Conservation (phyloP, 176 grass and related monocot genomes). For the Hyparrhenia diplandra region DNA sequence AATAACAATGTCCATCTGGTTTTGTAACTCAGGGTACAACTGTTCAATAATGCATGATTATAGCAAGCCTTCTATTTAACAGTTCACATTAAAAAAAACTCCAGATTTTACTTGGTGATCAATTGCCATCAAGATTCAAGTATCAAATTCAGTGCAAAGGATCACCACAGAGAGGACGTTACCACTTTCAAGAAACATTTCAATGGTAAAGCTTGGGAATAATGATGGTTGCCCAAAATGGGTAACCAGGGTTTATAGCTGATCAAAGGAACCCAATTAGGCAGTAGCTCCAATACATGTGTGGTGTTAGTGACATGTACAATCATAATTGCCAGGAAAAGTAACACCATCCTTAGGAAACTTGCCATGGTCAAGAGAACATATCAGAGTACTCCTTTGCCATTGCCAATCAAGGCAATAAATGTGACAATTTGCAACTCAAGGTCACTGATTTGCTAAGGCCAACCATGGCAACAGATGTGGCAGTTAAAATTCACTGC, state of each 20-base stretch:
- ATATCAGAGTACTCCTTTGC: not conserved
- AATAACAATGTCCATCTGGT: not conserved
- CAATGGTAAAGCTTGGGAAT: not conserved
- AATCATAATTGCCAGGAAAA: slow-evolving; percentile 1
- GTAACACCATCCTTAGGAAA: not conserved
- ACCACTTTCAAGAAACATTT: not conserved
- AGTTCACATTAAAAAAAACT: not conserved
- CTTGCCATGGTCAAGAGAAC: not conserved
- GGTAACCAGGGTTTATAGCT: not conserved
- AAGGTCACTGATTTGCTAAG: not conserved
- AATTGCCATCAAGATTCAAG: not conserved
- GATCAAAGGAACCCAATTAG: not conserved
- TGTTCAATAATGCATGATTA: not conserved
- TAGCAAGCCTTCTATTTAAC: not conserved
- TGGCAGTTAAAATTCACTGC: not conserved
- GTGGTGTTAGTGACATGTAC: not conserved
- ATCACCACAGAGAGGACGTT: not conserved
- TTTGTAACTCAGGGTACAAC: not conserved
- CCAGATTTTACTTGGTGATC: not conserved
- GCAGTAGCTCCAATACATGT: not conserved
- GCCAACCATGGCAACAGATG: not conserved
- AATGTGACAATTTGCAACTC: not conserved
- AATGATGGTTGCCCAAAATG: not conserved
- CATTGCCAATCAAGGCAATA: not conserved
- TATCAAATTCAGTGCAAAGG: not conserved